Conservation (phyloP, 257 asterid species). For the Anisodus tanguticus region DNA sequence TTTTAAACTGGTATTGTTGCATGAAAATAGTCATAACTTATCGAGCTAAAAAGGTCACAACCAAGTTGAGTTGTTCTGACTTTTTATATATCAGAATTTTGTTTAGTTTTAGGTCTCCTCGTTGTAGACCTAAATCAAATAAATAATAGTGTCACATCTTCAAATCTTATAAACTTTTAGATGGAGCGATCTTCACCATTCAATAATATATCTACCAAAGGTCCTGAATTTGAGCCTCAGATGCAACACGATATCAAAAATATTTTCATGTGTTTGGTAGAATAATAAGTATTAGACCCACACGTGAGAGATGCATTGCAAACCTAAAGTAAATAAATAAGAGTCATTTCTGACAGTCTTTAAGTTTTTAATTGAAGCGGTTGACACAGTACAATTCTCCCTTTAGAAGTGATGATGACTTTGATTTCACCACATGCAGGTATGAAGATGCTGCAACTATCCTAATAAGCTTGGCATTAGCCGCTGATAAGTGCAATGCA, state of each 20-base stretch:
- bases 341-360: neutral
- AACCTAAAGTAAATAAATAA: neutral
- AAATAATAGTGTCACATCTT: neutral
- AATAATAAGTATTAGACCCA: neutral
- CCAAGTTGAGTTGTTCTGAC: neutral
- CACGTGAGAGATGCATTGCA: neutral
- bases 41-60: neutral
- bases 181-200: neutral
- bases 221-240: neutral
- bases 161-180: neutral
- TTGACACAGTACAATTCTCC: neutral
- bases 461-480: constrained; percentile 70
- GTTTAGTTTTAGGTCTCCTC: neutral
- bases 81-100: neutral
- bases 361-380: neutral
- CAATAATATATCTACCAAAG: neutral
- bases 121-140: neutral
- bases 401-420: constrained; percentile 24
- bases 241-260: neutral
- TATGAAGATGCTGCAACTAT: constrained; percentile 84
- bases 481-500: constrained; percentile 90
- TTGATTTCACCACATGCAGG: constrained; percentile 53
- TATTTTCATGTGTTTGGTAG: neutral
- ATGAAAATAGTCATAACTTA: neutral
- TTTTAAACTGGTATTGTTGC: too few species aligned